Evolutionary conservation across 306 rosid species (phyloP), one percentile per base, ranked within the genome.

Genomic region (Rosa chinensis): DNA sequence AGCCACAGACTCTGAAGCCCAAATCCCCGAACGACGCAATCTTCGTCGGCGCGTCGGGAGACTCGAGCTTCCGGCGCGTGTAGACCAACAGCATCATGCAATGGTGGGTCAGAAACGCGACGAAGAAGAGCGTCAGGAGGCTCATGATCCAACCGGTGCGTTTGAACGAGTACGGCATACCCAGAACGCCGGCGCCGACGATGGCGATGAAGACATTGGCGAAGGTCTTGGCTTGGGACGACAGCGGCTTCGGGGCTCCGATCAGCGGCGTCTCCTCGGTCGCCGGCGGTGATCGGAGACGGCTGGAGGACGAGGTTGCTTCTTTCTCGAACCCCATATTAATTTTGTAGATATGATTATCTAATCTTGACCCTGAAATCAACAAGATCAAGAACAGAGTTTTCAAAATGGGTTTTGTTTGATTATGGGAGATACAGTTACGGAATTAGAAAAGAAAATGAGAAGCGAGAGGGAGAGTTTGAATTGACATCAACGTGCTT

Each of bases 151-250:
- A 89, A 1, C 92, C 90, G 6, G 89, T 82, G 32, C 90, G 85
- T 82, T 79, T 86, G 75, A 89, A 89, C 13, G 92, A 77, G 66
- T 89, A 89, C 10, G 92, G 90, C 50, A 89, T 78, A 37, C 92
- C 92, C 6, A 89, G 79, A 28, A 89, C 90, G 3, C 92, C 92
- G 21, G 89, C 89, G 8, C 92, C 90, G 12, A 89, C 90, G 43
- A 85, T 74, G 23, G 90, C 89, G 69, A 89, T 89, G 78, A 89
- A 86, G 50, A 89, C 90, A 56, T 89, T 89, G 61, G 92, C 90
- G 64, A 89, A 89, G 28, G 90, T 86, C 83, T 89, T 89, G 62
- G 78, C 62, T 62, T 58, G 78, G 11, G 92, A 89, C 1, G 90
- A 89, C 4, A 81, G 61, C 1, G 84, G 77, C 53, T 61, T 70